Percentiles rank a stretch among this genome's conserved stretches.
Evolutionary conservation across 345 rosid species (phyloP).

Genomic region (Angophora floribunda): DNA sequence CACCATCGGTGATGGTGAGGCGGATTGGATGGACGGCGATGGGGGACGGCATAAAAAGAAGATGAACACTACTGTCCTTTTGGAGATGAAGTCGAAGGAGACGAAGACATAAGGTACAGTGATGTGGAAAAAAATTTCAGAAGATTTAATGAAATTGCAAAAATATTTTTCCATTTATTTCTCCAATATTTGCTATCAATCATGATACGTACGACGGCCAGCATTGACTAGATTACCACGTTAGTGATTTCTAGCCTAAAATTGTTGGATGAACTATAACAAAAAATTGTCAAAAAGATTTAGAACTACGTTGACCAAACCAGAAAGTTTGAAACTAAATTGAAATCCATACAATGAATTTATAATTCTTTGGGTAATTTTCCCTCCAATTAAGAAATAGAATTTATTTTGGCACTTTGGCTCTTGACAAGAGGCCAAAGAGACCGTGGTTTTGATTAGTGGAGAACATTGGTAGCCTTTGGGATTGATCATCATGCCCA

Average conservation of each 20-base stretch:
- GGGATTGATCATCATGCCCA: neutral
- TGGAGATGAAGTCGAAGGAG: neutral
- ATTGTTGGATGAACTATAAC: fast-evolving
- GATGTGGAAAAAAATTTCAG: neutral
- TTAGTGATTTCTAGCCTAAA: neutral
- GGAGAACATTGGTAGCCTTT: neutral
- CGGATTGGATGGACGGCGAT: too few relatives aligned
- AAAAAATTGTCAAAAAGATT: fast-evolving
- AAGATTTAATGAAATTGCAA: fast-evolving
- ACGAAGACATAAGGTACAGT: neutral
- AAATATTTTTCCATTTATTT: neutral
- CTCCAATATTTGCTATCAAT: neutral
- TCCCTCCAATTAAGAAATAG: neutral
- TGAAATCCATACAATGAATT: neutral
- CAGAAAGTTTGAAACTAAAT: neutral
- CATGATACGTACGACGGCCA: fast-evolving
- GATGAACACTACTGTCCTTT: neutral
- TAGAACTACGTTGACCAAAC: neutral
- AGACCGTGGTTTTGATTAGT: neutral
- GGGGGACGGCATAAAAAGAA: neutral
- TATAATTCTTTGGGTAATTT: neutral
- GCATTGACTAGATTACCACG: fast-evolving
- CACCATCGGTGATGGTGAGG: neutral
- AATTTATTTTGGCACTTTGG: neutral
- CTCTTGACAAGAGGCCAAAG: neutral